Evolutionary conservation across 176 grass and related monocot genomes (phyloP).

Genomic region (Saccharum spontaneum): DNA sequence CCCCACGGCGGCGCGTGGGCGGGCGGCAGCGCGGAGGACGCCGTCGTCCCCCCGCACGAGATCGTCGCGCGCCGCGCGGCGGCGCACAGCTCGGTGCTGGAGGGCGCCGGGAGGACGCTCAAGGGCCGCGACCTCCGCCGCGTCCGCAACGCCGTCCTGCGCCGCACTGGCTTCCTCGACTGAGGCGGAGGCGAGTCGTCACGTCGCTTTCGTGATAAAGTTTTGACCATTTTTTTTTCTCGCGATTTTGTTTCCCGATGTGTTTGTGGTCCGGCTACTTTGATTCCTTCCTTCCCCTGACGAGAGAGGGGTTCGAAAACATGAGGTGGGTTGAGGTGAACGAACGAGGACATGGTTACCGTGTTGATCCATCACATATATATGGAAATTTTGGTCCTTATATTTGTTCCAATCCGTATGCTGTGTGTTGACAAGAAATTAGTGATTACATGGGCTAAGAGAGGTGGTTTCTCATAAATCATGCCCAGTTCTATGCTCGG

Average conservation of each 20-base stretch:
- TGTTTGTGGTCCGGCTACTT: constrained; percentile 44
- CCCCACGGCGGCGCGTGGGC: not conserved
- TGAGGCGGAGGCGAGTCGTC: constrained; percentile 54
- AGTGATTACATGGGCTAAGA: not conserved
- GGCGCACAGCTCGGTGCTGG: constrained; percentile 46
- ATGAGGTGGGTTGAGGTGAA: constrained; percentile 30
- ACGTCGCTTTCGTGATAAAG: constrained; percentile 47
- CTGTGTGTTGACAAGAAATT: constrained; percentile 4
- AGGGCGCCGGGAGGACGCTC: constrained; percentile 65
- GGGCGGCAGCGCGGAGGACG: constrained; percentile 24
- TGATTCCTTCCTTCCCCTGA: constrained; percentile 31
- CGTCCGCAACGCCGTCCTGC: constrained; percentile 62
- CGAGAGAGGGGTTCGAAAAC: not conserved
- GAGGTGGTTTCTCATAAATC: constrained; percentile 2
- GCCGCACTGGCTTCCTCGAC: constrained; percentile 68
- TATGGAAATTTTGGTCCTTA: constrained; percentile 44
- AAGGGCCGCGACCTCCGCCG: constrained; percentile 69
- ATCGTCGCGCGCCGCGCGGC: constrained; percentile 52
- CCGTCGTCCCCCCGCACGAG: constrained; percentile 49
- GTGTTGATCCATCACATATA: constrained; percentile 31
- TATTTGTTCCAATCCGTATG: constrained; percentile 15
- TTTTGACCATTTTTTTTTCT: constrained; percentile 30
- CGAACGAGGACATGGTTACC: constrained; percentile 37
- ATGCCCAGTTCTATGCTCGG: not conserved
- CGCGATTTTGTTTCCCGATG: constrained; percentile 21